These are phyloP conservation scores for Fonsecaea multimorphosa DNA, from an alignment of 2,329 filamentous ascomycete species.

Conservation along the genomic window DNA sequence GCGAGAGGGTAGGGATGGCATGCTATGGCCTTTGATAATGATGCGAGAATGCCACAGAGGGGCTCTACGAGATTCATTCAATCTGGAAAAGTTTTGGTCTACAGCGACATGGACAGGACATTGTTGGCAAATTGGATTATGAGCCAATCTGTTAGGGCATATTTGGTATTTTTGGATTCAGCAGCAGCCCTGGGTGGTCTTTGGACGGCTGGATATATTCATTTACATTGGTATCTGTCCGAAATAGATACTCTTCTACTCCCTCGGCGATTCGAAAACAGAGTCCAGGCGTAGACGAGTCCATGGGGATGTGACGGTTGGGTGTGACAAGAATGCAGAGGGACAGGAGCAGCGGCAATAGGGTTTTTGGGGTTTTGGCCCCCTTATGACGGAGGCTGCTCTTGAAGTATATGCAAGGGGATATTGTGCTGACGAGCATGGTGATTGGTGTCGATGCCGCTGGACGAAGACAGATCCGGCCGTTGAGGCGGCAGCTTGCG, in stretches of 20 bases:
- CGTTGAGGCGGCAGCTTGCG: slow-evolving; percentile 4
- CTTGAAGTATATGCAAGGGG: slow-evolving; percentile 9
- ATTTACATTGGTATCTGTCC: background rate
- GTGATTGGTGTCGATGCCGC: slow-evolving; percentile 31
- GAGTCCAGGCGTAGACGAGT: background rate
- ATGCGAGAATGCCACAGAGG: background rate
- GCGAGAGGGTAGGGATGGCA: slow-evolving; percentile 11
- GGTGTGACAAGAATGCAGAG: background rate
- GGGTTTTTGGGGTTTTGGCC: slow-evolving; percentile 12
- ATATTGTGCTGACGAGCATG: slow-evolving; percentile 8
- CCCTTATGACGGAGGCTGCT: slow-evolving; percentile 3
- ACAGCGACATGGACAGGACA: background rate
- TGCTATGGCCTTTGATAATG: background rate
- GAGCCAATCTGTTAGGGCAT: background rate
- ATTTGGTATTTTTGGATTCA: background rate
- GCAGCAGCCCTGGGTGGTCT: background rate
- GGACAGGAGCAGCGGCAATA: slow-evolving; percentile 1
- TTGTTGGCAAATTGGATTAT: background rate
- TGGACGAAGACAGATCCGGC: slow-evolving; percentile 1
- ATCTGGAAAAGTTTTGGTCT: background rate
- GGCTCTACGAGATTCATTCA: background rate
- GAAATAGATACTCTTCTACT: background rate
- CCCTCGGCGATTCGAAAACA: background rate
- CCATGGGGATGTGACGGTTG: background rate
- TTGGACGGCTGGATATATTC: background rate